phyloP scores from a whole-genome alignment of 345 rosid genomes.

The thale cress (Arabidopsis thaliana) region TAIR10.1 NC_003076.8:3569001-3569500 shows the following conservation, averaged over 20 bases:
- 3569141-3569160: conserved; percentile 18
- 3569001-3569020: conserved; percentile 63
- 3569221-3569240: conserved; percentile 6
- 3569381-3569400: neutral
- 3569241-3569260: neutral
- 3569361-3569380: neutral
- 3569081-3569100: neutral
- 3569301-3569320: conserved; percentile 16
- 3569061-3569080: neutral
- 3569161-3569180: neutral
- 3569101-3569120: neutral
- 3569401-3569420: neutral
- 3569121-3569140: neutral
- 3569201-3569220: conserved; percentile 34
- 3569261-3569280: neutral
- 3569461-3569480: neutral
- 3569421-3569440: neutral
- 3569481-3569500: neutral
- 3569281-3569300: neutral
- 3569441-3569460: conserved; percentile 5
- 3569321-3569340: neutral
- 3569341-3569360: neutral
- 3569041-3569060: conserved; percentile 47
- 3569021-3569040: conserved; percentile 51
- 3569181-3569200: neutral